Evolutionary conservation across 495 filamentous ascomycete genomes (phyloP), one percentile per base, ranked within the genome.

Genomic region (Aspergillus cavernicola): DNA sequence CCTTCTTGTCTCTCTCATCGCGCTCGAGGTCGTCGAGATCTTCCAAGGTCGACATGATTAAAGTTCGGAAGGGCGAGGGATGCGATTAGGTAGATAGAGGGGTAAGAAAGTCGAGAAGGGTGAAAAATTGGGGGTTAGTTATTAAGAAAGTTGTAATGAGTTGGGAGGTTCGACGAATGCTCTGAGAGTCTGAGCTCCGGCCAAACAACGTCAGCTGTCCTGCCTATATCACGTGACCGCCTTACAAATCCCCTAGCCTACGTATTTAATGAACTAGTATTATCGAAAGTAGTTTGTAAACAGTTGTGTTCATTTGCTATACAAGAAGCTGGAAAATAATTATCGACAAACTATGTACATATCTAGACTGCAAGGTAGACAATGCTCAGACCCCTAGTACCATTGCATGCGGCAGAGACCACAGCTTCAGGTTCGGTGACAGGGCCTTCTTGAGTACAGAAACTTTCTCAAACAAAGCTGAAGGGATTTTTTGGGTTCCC

Each of bases 1-100:
- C 77, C 55, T 82, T 85, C 63, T 88, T 83, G 66, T 90, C 85
- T 77, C 88, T 88, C 66, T 81, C 75, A 62, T 92, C 89, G 56
- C 85, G 82, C 77, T 87, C 84, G 63, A 86, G 75, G 64, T 84
- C 83, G 62, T 92, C 88, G 64, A 88, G 84, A 73, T 92, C 87
- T 80, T 92, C 89, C 64, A 88, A 79, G 52, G 89, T 92, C 50
- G 90, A 89, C 90, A 95, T 95, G 61, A 50, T 69, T 56, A 50
- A 32, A 43, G 47, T 47, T 42, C 52, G n/a, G 15, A 20, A 29
- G 11, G n/a, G 3, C 23, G 12, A 22, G 4, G 15, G 6, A 11
- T 3, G 22, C 8, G 12, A 36, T 41, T 6, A 7, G 13, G 35
- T 9, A 18, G 15, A 5, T 2, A 37, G 43, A 40, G 52, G 55